These are phyloP conservation scores for Metschnikowia baotianmanensis DNA, from an alignment of 805 yeast species.

Conservation along the genomic window DNA sequence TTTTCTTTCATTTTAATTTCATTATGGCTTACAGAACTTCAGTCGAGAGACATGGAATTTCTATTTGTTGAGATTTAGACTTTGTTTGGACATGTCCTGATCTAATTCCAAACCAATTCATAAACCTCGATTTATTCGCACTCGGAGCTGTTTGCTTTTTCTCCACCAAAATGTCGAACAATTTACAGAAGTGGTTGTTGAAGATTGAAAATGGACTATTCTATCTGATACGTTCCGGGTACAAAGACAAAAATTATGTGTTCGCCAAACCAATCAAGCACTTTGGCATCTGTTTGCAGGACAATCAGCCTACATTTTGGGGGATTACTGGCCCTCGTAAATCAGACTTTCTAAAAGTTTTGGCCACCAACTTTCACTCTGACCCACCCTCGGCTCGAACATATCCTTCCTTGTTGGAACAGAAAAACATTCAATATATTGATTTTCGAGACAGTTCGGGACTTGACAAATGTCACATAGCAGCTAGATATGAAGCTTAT, in stretches of 20 bases:
- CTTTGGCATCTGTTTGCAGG: constrained; percentile 22
- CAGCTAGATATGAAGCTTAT: constrained; percentile 85
- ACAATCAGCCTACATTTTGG: constrained; percentile 26
- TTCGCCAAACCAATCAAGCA: constrained; percentile 27
- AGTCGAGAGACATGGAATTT: too few species aligned
- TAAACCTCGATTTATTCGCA: too few species aligned
- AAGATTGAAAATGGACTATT: constrained; percentile 26
- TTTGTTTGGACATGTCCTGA: too few species aligned
- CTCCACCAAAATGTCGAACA: not conserved
- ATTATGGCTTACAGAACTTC: not conserved
- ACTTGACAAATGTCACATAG: constrained; percentile 59
- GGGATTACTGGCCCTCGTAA: constrained; percentile 45
- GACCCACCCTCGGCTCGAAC: constrained; percentile 52
- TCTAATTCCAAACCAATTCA: too few species aligned
- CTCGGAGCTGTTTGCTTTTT: too few species aligned
- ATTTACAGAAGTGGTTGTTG: constrained; percentile 17
- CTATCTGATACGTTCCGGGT: constrained; percentile 8
- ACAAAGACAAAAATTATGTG: constrained; percentile 10
- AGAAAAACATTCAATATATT: constrained; percentile 32
- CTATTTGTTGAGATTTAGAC: too few species aligned
- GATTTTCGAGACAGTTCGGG: constrained; percentile 38
- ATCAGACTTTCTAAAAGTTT: constrained; percentile 49
- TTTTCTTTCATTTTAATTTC: too few species aligned
- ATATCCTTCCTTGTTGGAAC: constrained; percentile 48
- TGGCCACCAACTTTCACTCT: constrained; percentile 55